Percentiles rank a stretch among this genome's conserved stretches.
Conservation (phyloP, 129 eudicot species). For the Smallanthus sonchifolius region DNA sequence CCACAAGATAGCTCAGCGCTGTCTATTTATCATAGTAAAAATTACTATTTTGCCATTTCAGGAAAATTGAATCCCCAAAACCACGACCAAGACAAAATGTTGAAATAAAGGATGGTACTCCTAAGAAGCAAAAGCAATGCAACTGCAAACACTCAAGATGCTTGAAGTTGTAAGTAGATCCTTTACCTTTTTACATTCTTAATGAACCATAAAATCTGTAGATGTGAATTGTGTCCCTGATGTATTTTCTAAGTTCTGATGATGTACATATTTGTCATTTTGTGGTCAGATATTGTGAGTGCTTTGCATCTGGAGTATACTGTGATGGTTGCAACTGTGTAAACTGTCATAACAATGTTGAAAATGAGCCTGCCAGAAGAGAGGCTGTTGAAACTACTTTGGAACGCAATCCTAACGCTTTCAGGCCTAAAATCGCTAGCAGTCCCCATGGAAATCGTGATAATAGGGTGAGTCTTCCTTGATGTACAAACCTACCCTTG, state of each 20-base stretch:
- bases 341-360: constrained; percentile 68
- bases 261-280: not conserved
- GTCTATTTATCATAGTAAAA: not conserved
- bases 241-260: not conserved
- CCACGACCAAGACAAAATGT: constrained; percentile 51
- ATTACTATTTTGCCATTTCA: constrained; percentile 26
- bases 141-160: constrained; percentile 93
- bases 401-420: constrained; percentile 84
- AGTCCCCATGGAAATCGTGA: constrained; percentile 65
- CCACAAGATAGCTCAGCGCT: not conserved
- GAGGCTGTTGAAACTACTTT: constrained; percentile 59
- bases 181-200: not conserved
- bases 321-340: constrained; percentile 93
- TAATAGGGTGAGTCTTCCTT: constrained; percentile 44
- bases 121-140: constrained; percentile 92
- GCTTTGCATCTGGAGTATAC: constrained; percentile 77
- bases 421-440: constrained; percentile 77
- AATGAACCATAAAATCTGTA: not conserved
- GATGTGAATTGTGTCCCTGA: not conserved
- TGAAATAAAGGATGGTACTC: constrained; percentile 80
- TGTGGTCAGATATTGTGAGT: constrained; percentile 73
- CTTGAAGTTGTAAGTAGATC: constrained; percentile 73
- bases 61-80: constrained; percentile 83
- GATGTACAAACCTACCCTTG: not conserved
- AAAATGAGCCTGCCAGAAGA: constrained; percentile 62